These are phyloP conservation scores for Gentiana macrophylla DNA, from an alignment of 257 asterid species.

Conservation along the genomic window DNA sequence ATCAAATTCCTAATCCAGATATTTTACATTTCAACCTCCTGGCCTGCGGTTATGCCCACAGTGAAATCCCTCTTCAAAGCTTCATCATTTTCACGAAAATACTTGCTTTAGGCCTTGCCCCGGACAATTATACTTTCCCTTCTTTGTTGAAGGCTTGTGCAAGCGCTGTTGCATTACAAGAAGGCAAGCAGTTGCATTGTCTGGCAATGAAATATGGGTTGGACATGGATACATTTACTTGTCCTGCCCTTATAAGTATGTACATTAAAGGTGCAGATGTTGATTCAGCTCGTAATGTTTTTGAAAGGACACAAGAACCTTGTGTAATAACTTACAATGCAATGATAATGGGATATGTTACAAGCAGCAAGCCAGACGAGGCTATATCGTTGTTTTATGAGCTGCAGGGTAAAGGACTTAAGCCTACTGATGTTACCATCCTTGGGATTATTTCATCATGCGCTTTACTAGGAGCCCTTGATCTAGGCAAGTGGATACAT, in stretches of 20 bases:
- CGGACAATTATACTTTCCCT: slow-evolving; percentile 33
- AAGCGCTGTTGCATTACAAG: slow-evolving; percentile 14
- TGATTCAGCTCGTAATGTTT: slow-evolving; percentile 15
- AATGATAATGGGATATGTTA: slow-evolving; percentile 23
- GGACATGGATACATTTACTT: slow-evolving; percentile 12
- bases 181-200: slow-evolving; percentile 29
- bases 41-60: slow-evolving; percentile 32
- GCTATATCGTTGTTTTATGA: slow-evolving; percentile 21
- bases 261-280: slow-evolving; percentile 19
- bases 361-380: slow-evolving; percentile 25
- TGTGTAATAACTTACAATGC: slow-evolving; percentile 28
- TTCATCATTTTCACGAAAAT: slow-evolving; percentile 16
- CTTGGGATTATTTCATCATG: slow-evolving; percentile 27
- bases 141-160: slow-evolving; percentile 33
- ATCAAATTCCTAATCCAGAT: slow-evolving; percentile 22
- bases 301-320: slow-evolving; percentile 20
- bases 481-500: slow-evolving; percentile 27
- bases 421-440: slow-evolving; percentile 30
- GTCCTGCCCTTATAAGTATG: slow-evolving; percentile 30
- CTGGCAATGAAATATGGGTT: slow-evolving; percentile 25
- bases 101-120: slow-evolving; percentile 11
- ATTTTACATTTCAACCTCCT: slow-evolving; percentile 25
- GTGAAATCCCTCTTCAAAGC: slow-evolving; percentile 20
- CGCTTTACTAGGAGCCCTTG: slow-evolving; percentile 26
- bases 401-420: slow-evolving; percentile 18